phyloP scores from a whole-genome alignment of 768 basidiomycete genomes.

The Phallus indusiatus region DNA sequence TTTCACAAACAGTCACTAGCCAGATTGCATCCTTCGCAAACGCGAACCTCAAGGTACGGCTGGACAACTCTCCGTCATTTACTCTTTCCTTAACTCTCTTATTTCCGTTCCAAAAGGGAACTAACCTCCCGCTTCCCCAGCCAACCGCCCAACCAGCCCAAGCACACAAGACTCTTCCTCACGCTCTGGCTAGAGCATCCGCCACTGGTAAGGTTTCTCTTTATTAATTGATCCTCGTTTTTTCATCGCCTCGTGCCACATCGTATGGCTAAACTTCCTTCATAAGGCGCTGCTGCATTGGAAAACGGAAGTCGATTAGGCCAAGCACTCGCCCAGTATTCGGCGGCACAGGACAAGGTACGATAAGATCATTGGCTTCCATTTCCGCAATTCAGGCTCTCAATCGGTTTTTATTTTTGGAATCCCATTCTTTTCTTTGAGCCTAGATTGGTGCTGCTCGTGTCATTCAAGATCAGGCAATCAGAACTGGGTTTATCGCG shows the following conservation, averaged over 20 bases:
- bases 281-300: slow-evolving; percentile 31
- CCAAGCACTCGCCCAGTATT: slow-evolving; percentile 69
- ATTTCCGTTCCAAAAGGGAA: slow-evolving; percentile 35
- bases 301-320: slow-evolving; percentile 61
- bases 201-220: slow-evolving; percentile 32
- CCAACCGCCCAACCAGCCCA: slow-evolving; percentile 44
- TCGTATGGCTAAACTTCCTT: too few species aligned
- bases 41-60: slow-evolving; percentile 56
- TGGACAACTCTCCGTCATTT: background rate
- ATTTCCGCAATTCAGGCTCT: too few species aligned
- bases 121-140: slow-evolving; percentile 69
- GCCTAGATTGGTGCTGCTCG: slow-evolving; percentile 65
- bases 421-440: too few species aligned
- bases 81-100: background rate
- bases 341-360: slow-evolving; percentile 71
- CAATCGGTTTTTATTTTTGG: background rate
- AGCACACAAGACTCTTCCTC: slow-evolving; percentile 94
- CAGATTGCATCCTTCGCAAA: slow-evolving; percentile 80
- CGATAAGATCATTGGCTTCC: too few species aligned
- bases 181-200: slow-evolving; percentile 82
- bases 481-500: slow-evolving; percentile 56
- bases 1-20: slow-evolving; percentile 60
- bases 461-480: slow-evolving; percentile 66
- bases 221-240: background rate
- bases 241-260: too few species aligned